These are phyloP conservation scores for Drechslerella coelobrocha DNA, from an alignment of 2,329 filamentous ascomycete species.

Conservation along the genomic window DNA sequence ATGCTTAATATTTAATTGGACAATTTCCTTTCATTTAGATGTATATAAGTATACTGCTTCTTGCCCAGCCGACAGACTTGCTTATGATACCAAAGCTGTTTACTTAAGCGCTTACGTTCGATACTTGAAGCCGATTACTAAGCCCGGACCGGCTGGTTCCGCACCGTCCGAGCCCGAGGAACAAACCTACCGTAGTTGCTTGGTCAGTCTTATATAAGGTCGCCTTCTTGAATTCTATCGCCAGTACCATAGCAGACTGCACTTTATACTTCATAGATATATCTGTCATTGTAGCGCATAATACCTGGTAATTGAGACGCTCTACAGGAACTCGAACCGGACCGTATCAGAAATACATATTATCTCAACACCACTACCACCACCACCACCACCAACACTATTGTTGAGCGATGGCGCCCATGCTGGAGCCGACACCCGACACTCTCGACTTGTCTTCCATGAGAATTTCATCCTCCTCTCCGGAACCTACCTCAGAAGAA, in stretches of 20 bases:
- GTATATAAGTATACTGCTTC: too few relatives aligned
- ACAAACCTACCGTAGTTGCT: constrained; percentile 3
- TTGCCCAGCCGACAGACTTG: too few relatives aligned
- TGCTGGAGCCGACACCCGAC: background rate
- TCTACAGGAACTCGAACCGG: too few relatives aligned
- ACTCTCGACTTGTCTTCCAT: background rate
- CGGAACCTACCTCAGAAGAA: background rate
- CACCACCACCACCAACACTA: too few relatives aligned
- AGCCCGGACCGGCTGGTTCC: background rate
- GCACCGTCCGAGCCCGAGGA: background rate
- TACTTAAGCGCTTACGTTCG: too few relatives aligned
- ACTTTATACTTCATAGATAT: background rate
- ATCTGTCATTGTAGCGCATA: background rate
- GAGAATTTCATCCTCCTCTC: background rate
- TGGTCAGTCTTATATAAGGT: constrained; percentile 7
- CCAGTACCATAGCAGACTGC: background rate
- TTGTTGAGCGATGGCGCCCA: background rate
- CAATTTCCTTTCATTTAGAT: too few relatives aligned
- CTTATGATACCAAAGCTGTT: too few relatives aligned
- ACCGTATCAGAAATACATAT: too few relatives aligned
- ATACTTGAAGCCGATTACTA: background rate
- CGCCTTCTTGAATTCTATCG: background rate
- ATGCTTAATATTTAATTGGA: too few relatives aligned
- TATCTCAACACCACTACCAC: too few relatives aligned
- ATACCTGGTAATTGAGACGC: too few relatives aligned